Evolutionary conservation across 1,284 basidiomycete species (phyloP).

Genomic region (Ganoderma multipileum): DNA sequence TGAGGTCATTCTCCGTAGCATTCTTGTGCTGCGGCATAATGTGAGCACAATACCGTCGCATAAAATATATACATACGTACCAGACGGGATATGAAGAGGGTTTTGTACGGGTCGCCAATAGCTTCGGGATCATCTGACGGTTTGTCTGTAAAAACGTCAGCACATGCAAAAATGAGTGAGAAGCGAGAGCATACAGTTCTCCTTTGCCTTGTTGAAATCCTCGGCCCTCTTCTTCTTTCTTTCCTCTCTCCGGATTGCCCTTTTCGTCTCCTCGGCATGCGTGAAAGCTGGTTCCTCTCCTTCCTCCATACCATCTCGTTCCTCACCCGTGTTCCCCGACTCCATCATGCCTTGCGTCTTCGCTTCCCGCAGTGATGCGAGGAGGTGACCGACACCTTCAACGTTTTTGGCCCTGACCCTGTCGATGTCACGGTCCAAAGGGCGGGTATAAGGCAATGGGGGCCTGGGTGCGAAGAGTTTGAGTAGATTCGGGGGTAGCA

Average conservation of each 20-base stretch:
- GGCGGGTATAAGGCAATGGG: conserved; percentile 84
- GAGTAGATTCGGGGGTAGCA: conserved; percentile 92
- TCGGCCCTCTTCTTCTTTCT: conserved; percentile 82
- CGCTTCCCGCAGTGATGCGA: conserved; percentile 79
- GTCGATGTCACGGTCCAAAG: conserved; percentile 83
- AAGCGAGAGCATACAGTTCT: conserved; percentile 68
- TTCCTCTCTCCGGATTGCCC: conserved; percentile 81
- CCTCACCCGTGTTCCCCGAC: conserved; percentile 46
- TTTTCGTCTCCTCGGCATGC: conserved; percentile 79
- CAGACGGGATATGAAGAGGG: conserved; percentile 94
- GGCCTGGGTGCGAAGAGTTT: conserved; percentile 94
- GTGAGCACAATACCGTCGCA: conserved; percentile 26
- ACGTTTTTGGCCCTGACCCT: conserved; percentile 77
- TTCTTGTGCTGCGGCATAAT: conserved; percentile 72
- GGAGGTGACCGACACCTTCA: conserved; percentile 73
- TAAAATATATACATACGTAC: conserved; percentile 50
- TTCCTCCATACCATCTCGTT: conserved; percentile 73
- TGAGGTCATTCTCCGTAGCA: conserved; percentile 90
- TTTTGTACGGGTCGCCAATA: conserved; percentile 98
- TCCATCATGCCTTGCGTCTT: conserved; percentile 72
- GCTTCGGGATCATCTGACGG: conserved; percentile 92
- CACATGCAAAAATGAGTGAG: conserved; percentile 1
- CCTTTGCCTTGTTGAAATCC: conserved; percentile 83
- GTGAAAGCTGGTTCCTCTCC: conserved; percentile 82
- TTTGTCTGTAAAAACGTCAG: conserved; percentile 65